These are phyloP conservation scores for Myxozyma udenii DNA, from an alignment of 805 yeast genomes.

Conservation along the genomic window DNA sequence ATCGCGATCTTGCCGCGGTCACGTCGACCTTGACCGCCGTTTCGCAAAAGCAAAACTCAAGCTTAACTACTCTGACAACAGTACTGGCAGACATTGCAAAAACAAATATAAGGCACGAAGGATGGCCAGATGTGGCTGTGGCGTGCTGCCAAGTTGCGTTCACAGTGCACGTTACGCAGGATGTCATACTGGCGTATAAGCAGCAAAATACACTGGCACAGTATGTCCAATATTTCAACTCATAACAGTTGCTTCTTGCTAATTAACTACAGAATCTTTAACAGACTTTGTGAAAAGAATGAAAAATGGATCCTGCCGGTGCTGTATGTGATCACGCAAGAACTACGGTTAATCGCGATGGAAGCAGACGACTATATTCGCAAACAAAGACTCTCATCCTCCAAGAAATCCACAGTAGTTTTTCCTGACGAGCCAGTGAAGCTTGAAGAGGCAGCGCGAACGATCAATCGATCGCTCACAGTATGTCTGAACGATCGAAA, in stretches of 20 bases:
- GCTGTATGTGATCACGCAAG: constrained; percentile 33
- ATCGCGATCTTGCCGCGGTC: background rate
- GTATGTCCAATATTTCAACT: constrained; percentile 24
- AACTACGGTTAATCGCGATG: constrained; percentile 35
- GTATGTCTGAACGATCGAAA: constrained; percentile 75
- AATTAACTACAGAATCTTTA: constrained; percentile 9
- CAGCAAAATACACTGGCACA: constrained; percentile 35
- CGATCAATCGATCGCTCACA: constrained; percentile 70
- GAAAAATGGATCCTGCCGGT: constrained; percentile 30
- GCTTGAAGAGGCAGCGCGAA: constrained; percentile 56
- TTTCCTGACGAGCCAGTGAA: constrained; percentile 1
- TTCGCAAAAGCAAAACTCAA: background rate
- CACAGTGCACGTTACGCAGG: constrained; percentile 19
- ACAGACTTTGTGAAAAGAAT: constrained; percentile 22
- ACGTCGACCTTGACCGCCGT: background rate
- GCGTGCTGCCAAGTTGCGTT: constrained; percentile 33
- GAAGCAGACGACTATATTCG: constrained; percentile 24
- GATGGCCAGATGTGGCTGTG: constrained; percentile 29
- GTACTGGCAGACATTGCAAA: constrained; percentile 1
- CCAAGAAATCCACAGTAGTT: background rate
- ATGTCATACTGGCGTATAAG: constrained; percentile 32
- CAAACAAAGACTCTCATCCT: background rate
- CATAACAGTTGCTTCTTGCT: background rate
- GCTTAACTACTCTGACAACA: background rate
- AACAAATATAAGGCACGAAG: background rate